phyloP scores from a whole-genome alignment of 176 grass and related monocot genomes.

The Oryza glumipatula region DNA sequence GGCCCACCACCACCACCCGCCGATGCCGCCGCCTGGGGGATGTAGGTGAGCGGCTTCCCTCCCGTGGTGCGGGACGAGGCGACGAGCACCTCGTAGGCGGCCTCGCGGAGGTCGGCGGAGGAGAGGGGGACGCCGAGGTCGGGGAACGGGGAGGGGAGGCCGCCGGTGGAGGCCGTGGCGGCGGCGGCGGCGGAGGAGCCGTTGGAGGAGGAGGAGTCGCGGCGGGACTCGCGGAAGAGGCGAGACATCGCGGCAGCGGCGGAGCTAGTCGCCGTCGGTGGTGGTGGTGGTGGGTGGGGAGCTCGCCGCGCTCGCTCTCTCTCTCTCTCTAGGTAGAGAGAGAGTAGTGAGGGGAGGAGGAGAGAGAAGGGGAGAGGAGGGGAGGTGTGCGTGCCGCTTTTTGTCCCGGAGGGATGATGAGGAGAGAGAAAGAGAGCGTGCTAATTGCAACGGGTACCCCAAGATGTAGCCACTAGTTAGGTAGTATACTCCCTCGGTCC shows the following conservation, averaged over 20 bases:
- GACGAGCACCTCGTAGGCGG: conserved; percentile 91
- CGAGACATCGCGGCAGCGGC: conserved; percentile 63
- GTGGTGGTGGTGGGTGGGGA: conserved; percentile 11
- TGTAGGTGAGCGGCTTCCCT: conserved; percentile 83
- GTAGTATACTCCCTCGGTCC: too few relatives aligned
- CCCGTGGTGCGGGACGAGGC: conserved; percentile 83
- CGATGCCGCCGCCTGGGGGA: conserved; percentile 54
- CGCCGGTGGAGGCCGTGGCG: not conserved
- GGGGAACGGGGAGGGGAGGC: conserved; percentile 77
- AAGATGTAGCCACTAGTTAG: too few relatives aligned
- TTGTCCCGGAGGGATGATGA: conserved; percentile 32
- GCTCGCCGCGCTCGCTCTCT: not conserved
- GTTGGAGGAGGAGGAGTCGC: conserved; percentile 51
- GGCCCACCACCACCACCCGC: not conserved
- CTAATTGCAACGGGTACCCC: conserved; percentile 27
- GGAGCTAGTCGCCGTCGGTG: not conserved
- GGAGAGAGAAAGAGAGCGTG: conserved; percentile 6
- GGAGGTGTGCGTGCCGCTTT: conserved; percentile 38
- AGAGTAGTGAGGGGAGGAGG: not conserved
- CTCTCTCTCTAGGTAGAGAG: not conserved
- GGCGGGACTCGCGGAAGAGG: conserved; percentile 68
- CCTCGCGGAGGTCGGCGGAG: conserved; percentile 67
- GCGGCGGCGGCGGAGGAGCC: conserved; percentile 28
- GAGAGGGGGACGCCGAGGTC: conserved; percentile 56
- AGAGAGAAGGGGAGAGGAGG: conserved; percentile 1